Percentiles rank a stretch among this genome's conserved stretches.
phyloP scores from a whole-genome alignment of 495 filamentous ascomycete species.

The Xylaria nigripes region DNA sequence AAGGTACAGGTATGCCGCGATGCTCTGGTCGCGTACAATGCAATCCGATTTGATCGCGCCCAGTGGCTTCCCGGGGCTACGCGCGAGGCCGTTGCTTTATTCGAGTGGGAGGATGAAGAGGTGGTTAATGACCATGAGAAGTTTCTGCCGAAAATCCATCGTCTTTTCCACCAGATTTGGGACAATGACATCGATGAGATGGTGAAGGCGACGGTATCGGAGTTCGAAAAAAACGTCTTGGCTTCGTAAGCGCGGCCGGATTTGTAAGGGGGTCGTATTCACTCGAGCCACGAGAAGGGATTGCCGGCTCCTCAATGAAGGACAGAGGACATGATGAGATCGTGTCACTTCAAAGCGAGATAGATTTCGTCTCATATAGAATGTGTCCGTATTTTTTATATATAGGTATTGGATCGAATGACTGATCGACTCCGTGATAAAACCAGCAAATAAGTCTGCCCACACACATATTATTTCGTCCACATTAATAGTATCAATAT shows the following conservation, averaged over 20 bases:
- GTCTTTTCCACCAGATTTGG: constrained; percentile 33
- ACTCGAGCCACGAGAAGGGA: too few relatives aligned
- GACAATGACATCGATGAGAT: constrained; percentile 31
- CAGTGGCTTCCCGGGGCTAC: constrained; percentile 31
- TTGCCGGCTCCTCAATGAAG: too few relatives aligned
- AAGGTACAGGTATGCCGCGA: constrained; percentile 16
- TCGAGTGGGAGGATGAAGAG: constrained; percentile 31
- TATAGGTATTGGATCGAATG: too few relatives aligned
- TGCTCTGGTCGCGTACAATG: constrained; percentile 34
- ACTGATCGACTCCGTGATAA: too few relatives aligned
- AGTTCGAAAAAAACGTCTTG: constrained; percentile 6
- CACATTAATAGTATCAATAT: too few relatives aligned
- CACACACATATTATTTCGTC: too few relatives aligned
- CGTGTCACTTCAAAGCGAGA: too few relatives aligned
- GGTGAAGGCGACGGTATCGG: constrained; percentile 13
- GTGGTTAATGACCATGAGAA: constrained; percentile 20
- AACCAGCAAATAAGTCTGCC: too few relatives aligned
- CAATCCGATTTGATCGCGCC: constrained; percentile 28
- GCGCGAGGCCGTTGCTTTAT: constrained; percentile 29
- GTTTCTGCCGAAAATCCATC: constrained; percentile 24
- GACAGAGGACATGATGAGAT: too few relatives aligned
- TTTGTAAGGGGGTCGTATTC: too few relatives aligned
- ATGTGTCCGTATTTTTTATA: too few relatives aligned
- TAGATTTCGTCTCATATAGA: too few relatives aligned
- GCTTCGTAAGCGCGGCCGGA: not conserved